These are phyloP conservation scores for Eucalyptus leucophloia DNA, from an alignment of 345 rosid genomes.

Conservation along the genomic window DNA sequence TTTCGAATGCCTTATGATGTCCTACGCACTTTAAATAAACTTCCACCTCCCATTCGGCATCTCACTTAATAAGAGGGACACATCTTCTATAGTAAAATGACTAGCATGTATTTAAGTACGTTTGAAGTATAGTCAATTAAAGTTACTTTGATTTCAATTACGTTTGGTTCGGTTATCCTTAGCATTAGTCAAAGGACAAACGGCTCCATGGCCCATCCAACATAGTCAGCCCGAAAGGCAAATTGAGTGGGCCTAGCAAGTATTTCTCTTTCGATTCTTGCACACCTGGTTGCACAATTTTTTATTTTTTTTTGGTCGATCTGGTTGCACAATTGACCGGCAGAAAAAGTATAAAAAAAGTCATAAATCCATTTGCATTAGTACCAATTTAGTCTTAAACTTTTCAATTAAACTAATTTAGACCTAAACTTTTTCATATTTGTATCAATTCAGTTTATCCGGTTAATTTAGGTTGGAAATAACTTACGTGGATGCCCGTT, in stretches of 20 bases:
- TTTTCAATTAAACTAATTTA: too few relatives aligned
- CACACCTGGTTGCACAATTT: too few relatives aligned
- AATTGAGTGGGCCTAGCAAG: neutral
- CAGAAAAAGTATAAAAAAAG: too few relatives aligned
- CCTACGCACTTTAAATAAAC: too few relatives aligned
- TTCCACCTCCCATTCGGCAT: neutral
- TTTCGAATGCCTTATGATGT: too few relatives aligned
- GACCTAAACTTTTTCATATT: fast-evolving
- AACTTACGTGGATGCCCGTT: fast-evolving
- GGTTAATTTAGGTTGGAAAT: fast-evolving
- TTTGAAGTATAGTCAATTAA: neutral
- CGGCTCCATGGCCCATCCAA: neutral
- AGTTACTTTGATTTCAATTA: neutral
- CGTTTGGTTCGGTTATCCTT: neutral
- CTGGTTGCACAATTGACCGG: neutral
- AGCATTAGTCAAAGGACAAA: neutral
- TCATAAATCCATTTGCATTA: fast-evolving
- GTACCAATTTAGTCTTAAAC: neutral
- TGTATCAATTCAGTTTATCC: fast-evolving
- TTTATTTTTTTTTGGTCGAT: too few relatives aligned
- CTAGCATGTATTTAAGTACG: neutral
- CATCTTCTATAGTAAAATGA: neutral
- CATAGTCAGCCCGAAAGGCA: neutral
- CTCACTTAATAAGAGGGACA: neutral
- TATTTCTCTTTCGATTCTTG: neutral